Base-by-base conservation (phyloP, 805 yeast genomes). In the Grigorovia humatica region DNA sequence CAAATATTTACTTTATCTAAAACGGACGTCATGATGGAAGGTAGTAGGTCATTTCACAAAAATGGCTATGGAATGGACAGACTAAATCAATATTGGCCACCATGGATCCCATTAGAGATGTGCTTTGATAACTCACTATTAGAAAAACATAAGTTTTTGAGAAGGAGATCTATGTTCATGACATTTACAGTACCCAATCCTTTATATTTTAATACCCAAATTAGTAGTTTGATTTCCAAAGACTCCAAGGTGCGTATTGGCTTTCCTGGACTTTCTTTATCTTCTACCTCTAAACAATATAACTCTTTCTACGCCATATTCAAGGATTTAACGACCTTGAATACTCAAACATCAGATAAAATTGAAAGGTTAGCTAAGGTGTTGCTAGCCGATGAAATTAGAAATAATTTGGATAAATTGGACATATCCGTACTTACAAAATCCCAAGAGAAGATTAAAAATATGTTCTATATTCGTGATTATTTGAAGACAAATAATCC, bases 101-200 rank as follows among this genome's bases (percentile, higher is more conserved):
- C 88, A 0, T 76, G 79, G 75, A 58, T 83, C 19, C 85, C 86
- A 0, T 57, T 80, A 50, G 89, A 83, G 61, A 73, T 79, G 58
- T 79, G 84, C 60, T 78, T 77, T 56, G 75, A 76, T 46, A 71
- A 76, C 11, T 70, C 71, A 0, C 47, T 69, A 6, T 61, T 81
- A 49, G 67, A 66, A 4, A 70, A 73, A 19, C 70, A 75, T 48
- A 66, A 76, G 5, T 73, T 82, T 43, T 69, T 82, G 40, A 75
- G 78, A 52, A 71, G 79, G 51, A 70, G 78, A 44, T 78, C 85
- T 0, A 66, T 75, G 69, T 82, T 77, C 1, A 53, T 79, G 23
- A 67, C 78, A 1, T 69, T 70, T 52, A 73, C 71, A 11, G 71
- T 72, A 48, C 85, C 85, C 1, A 82, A 83, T 59, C 68, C 70